Base-by-base conservation (phyloP, 179 eudicot species). In the Silene coronaria region DNA sequence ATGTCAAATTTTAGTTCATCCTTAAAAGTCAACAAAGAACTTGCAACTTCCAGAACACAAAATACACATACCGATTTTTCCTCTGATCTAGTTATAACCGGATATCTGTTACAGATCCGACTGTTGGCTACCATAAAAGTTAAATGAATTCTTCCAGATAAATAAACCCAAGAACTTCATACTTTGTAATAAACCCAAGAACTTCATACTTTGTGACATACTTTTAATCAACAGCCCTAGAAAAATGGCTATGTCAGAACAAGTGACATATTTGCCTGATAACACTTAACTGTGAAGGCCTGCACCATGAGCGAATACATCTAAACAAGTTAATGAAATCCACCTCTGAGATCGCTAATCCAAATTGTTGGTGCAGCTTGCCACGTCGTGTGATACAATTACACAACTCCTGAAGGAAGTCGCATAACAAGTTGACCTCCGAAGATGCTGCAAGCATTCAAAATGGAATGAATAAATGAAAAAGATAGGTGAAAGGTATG, bases 361-460 rank as follows among this genome's bases (percentile, higher is more conserved):
- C 61, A 23, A 62, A 53, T 8, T 11, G 28, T 45, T 62, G 62
- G 73, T 42, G 78, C 75, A 74, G 76, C 69, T 55, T 55, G 34
- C 75, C 30, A 73, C 23, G 4, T 26, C 66, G 24, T 27, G 59
- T 70, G 0, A 3, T 8, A 16, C 16, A 24, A 36, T 69, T 78
- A 85, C 24, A 91, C 96, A 6, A 88, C 93, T 76, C 96, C 92
- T 30, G 93, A 85, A 27, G 96, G 96, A 70, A 91, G 96, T 46
- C 93, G 96, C 72, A 91, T 72, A 26, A 91, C 91, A 65, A 89
- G 93, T 81, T 91, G 91, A 53, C 96, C 96, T 74, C 93, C 96
- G 16, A 91, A 80, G 77, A 91, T 85, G 79, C 96, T 89, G 91
- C 75, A 82, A 70, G 67, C 60, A 51, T 16, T 26, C 3, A 27